These are phyloP conservation scores for Aspergillus uvarum DNA, from an alignment of 2,329 filamentous ascomycete genomes.

Conservation along the genomic window DNA sequence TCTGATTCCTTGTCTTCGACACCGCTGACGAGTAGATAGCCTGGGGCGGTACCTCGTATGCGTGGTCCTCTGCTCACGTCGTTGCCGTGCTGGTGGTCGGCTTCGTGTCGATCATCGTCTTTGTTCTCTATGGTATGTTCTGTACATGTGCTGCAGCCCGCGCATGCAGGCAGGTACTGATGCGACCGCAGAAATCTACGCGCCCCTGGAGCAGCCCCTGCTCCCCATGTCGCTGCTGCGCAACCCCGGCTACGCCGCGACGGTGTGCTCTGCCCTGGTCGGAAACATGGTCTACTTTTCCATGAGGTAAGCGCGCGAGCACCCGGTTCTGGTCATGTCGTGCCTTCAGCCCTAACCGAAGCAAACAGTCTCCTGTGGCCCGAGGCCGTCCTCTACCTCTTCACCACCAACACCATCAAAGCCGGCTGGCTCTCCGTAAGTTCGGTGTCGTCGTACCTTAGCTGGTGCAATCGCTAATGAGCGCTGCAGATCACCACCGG, in stretches of 20 bases:
- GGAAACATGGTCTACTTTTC: conserved; percentile 8
- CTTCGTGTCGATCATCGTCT: conserved; percentile 1
- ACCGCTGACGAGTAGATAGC: background rate
- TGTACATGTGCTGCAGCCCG: background rate
- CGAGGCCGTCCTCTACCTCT: background rate
- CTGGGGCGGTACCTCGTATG: conserved; percentile 6
- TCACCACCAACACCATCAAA: conserved; percentile 4
- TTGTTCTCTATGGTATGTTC: conserved; percentile 2
- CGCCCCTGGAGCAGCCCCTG: conserved; percentile 2
- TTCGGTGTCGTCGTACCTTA: too few species aligned
- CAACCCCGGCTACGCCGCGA: conserved; percentile 2
- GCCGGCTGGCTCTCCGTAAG: conserved; percentile 2
- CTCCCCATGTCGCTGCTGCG: conserved; percentile 4
- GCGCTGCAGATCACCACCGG: background rate
- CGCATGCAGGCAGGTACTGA: background rate
- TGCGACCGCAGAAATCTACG: background rate
- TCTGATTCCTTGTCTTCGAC: too few species aligned
- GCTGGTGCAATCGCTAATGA: background rate
- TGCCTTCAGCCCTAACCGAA: background rate
- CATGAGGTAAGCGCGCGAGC: background rate
- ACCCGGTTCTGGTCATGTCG: too few species aligned
- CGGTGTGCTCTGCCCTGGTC: conserved; percentile 1
- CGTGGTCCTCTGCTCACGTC: conserved; percentile 9
- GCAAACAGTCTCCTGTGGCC: conserved; percentile 2
- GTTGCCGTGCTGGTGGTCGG: conserved; percentile 6